Conservation (phyloP, 1,284 basidiomycete species). For the Rhodotorula sp. region DNA sequence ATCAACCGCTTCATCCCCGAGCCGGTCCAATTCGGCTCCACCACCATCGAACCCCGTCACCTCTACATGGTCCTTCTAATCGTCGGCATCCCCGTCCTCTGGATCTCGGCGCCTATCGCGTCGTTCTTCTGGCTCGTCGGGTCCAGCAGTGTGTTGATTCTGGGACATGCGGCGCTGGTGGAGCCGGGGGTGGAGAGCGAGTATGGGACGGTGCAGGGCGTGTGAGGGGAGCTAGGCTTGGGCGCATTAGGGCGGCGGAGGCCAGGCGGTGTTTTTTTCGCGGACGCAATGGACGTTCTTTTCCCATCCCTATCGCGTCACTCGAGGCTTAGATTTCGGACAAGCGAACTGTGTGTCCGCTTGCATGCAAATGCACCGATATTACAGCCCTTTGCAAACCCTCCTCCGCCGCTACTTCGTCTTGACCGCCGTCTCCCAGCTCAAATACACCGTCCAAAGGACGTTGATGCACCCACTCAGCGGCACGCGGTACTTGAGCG, state of each 20-base stretch:
- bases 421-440: conserved; percentile 6
- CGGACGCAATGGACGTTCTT: neutral
- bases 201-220: conserved; percentile 66
- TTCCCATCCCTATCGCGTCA: neutral
- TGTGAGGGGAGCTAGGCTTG: conserved; percentile 3
- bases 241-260: neutral
- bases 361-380: too few species aligned
- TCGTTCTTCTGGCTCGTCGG: conserved; percentile 49
- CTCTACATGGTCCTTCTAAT: conserved; percentile 37
- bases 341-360: too few species aligned
- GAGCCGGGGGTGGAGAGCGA: conserved; percentile 89
- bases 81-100: conserved; percentile 46
- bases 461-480: conserved; percentile 10
- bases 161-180: conserved; percentile 74
- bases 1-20: conserved; percentile 81
- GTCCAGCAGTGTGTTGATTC: conserved; percentile 52
- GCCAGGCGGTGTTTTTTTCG: too few species aligned
- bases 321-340: too few species aligned
- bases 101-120: conserved; percentile 36
- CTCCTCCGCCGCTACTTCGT: too few species aligned
- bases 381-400: too few species aligned
- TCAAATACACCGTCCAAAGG: conserved; percentile 19
- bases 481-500: conserved; percentile 19
- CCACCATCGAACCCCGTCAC: conserved; percentile 71
- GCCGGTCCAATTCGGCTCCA: conserved; percentile 71